These are phyloP conservation scores for Solanum chiquidenum DNA, from an alignment of 257 asterid species.

Conservation along the genomic window DNA sequence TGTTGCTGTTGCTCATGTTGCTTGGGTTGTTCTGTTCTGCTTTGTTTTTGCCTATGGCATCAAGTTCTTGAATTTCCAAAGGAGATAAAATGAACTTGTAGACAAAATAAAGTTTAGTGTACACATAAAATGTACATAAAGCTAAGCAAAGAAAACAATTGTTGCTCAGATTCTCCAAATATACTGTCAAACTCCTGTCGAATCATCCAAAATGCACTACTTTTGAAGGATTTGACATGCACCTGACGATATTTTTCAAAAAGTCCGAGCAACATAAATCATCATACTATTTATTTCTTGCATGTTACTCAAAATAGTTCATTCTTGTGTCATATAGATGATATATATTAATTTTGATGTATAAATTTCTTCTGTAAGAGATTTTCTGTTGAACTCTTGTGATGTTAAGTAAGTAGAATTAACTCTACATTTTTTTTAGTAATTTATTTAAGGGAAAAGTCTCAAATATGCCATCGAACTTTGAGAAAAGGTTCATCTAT, in stretches of 20 bases:
- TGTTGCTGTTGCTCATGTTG: constrained; percentile 36
- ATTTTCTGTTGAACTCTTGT: neutral
- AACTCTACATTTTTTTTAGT: no score
- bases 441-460: no score
- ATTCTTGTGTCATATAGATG: neutral
- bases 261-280: neutral
- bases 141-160: neutral
- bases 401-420: neutral
- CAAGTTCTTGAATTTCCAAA: constrained; percentile 42
- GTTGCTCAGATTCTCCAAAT: neutral
- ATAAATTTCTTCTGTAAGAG: neutral
- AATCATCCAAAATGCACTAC: neutral
- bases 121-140: neutral
- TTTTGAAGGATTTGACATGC: neutral
- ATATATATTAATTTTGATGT: neutral
- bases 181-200: neutral
- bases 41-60: constrained; percentile 26
- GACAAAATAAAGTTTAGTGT: neutral
- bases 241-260: neutral
- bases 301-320: neutral
- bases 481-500: no score
- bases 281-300: neutral
- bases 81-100: constrained; percentile 12
- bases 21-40: constrained; percentile 26
- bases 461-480: no score